Conservation (phyloP, 768 basidiomycete genomes). For the Candolleomyces aberdarensis region DNA sequence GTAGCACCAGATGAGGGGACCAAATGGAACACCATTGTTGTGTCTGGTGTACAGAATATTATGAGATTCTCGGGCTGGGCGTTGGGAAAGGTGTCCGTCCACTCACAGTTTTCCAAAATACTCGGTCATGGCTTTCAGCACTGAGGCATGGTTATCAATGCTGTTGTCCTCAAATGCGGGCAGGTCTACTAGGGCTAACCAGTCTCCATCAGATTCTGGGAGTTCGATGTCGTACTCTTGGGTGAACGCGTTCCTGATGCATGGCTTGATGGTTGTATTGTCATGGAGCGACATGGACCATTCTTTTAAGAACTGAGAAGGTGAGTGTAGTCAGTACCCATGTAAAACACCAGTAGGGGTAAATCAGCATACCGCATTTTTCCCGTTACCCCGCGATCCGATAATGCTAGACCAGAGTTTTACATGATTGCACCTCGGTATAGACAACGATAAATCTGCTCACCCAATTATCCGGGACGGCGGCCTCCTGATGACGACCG, state of each 20-base stretch:
- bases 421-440: too few relatives aligned
- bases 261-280: background rate
- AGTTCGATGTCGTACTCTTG: background rate
- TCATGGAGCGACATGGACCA: background rate
- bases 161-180: background rate
- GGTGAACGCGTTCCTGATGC: background rate
- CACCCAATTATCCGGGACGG: background rate
- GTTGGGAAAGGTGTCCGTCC: background rate
- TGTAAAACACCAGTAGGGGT: background rate
- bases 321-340: background rate
- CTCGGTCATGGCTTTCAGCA: background rate
- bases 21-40: too few relatives aligned
- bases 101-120: background rate
- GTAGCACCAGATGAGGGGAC: background rate
- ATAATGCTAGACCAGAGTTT: background rate
- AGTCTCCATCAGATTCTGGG: background rate
- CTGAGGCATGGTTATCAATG: background rate
- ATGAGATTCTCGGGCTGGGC: too few relatives aligned
- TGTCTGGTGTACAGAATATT: too few relatives aligned
- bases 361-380: background rate
- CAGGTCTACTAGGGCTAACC: background rate
- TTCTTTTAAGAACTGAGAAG: background rate
- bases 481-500: background rate
- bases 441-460: background rate
- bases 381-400: background rate